Evolutionary conservation across 108 stramenopile species (phyloP).

Genomic region (Pseudonitzschia delicatissima): DNA sequence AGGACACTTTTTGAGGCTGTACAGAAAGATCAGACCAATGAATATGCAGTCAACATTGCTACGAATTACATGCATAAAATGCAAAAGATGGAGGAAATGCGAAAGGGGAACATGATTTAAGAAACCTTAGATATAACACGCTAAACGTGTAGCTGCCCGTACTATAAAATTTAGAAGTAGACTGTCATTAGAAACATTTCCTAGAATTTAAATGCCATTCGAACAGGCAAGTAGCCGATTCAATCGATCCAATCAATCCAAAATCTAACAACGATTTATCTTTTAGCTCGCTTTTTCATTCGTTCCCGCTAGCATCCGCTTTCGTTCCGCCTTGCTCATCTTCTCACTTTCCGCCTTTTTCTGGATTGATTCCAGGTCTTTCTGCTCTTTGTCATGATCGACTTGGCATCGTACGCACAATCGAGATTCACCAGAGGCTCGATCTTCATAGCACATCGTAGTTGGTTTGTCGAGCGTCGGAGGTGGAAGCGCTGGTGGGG

Average conservation of each 20-base stretch:
- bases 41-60: conserved; percentile 40
- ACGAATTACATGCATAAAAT: conserved; percentile 27
- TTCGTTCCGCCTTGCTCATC: conserved; percentile 41
- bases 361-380: conserved; percentile 39
- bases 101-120: not conserved
- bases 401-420: conserved; percentile 75
- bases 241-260: not conserved
- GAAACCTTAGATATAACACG: not conserved
- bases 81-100: conserved; percentile 6
- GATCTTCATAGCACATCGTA: conserved; percentile 63
- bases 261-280: not conserved
- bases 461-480: conserved; percentile 74
- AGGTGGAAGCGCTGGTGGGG: conserved; percentile 38
- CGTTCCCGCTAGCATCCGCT: conserved; percentile 57
- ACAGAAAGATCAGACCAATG: conserved; percentile 39
- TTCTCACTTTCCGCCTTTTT: conserved; percentile 46
- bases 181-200: too few relatives aligned
- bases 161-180: too few relatives aligned
- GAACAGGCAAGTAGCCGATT: not conserved
- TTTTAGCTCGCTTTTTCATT: conserved; percentile 24
- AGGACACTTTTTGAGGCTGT: conserved; percentile 36
- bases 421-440: conserved; percentile 44
- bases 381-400: conserved; percentile 54
- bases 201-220: too few relatives aligned
- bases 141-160: too few relatives aligned